These are phyloP conservation scores for Paramecium sonneborni DNA, from an alignment of 73 alveolate genomes.

Conservation along the genomic window DNA sequence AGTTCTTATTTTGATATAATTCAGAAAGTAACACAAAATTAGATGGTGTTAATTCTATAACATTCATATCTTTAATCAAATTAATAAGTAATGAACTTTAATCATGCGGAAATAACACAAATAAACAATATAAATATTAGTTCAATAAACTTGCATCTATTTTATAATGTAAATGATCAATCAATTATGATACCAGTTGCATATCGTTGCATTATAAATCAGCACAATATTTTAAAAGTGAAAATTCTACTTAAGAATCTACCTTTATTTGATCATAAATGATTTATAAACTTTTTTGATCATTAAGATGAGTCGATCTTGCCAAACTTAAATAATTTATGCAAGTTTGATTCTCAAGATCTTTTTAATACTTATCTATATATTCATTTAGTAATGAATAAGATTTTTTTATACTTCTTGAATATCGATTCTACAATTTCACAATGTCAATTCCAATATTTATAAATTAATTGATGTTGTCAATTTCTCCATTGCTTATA, in stretches of 20 bases:
- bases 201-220: conserved; percentile 28
- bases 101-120: conserved; percentile 17
- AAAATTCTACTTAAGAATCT: neutral
- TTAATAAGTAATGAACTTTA: neutral
- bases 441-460: conserved; percentile 5
- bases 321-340: conserved; percentile 17
- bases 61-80: neutral
- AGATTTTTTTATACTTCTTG: neutral
- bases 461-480: neutral
- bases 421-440: neutral
- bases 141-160: neutral
- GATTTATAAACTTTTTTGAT: neutral
- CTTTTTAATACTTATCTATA: neutral
- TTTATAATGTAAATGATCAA: neutral
- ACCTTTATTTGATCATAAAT: neutral
- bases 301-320: conserved; percentile 27
- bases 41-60: neutral
- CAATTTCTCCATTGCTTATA: neutral
- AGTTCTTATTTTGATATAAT: neutral
- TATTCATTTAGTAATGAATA: neutral
- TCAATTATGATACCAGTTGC: neutral
- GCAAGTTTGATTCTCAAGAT: neutral
- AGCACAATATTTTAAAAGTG: neutral
- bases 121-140: neutral
- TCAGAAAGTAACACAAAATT: neutral